These are phyloP conservation scores for Phoma herbarum DNA, from an alignment of 2,329 filamentous ascomycete genomes.

Conservation along the genomic window DNA sequence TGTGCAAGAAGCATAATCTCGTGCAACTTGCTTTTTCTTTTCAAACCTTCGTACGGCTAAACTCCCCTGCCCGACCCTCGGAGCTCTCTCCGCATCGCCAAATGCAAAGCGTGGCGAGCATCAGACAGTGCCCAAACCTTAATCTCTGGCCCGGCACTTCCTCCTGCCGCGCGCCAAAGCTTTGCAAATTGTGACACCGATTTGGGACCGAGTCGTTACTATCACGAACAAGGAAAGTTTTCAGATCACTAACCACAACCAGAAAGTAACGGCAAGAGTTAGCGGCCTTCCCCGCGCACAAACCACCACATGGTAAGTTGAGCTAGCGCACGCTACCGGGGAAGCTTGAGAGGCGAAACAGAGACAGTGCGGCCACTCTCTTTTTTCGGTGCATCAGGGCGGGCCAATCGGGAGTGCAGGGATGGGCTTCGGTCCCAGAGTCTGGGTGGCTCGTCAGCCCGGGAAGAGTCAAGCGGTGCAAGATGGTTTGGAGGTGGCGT, in stretches of 20 bases:
- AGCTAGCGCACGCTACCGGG: background rate
- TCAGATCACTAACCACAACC: background rate
- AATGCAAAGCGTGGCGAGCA: slow-evolving; percentile 3
- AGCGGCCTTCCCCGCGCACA: slow-evolving; percentile 16
- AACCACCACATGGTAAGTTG: slow-evolving; percentile 5
- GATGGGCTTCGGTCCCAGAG: background rate
- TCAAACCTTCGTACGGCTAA: background rate
- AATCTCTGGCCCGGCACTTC: slow-evolving; percentile 6
- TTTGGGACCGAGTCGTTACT: background rate
- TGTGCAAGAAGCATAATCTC: slow-evolving; percentile 12
- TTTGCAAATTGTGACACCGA: slow-evolving; percentile 4
- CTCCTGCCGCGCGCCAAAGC: slow-evolving; percentile 11
- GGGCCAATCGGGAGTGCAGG: slow-evolving; percentile 7
- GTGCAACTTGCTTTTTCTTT: background rate
- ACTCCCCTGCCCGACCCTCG: background rate
- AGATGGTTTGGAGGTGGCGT: background rate
- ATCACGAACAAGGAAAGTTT: slow-evolving; percentile 7
- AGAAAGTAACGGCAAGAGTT: slow-evolving; percentile 8
- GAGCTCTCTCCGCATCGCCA: slow-evolving; percentile 11
- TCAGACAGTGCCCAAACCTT: slow-evolving; percentile 11
- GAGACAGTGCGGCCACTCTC: background rate
- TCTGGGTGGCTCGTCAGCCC: background rate
- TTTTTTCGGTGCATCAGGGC: background rate
- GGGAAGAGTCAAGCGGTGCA: background rate
- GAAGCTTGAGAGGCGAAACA: background rate